phyloP scores from a whole-genome alignment of 192 early-diverging fungal genomes.

The Chytriomyces sp. region DNA sequence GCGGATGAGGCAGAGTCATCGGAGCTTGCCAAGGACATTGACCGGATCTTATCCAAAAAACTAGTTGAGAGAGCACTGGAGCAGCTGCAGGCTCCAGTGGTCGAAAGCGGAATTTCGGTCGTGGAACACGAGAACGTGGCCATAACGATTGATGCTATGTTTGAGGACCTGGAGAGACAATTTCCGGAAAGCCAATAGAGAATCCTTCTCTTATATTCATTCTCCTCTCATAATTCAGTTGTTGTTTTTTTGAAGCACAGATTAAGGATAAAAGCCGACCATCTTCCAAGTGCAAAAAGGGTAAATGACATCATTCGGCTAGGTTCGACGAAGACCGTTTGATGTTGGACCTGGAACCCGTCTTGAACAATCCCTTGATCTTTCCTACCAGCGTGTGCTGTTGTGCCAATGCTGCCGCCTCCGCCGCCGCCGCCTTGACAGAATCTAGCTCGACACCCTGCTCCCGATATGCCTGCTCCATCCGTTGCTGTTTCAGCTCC shows the following conservation, averaged over 20 bases:
- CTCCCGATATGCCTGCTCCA: slow-evolving; percentile 29
- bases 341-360: not conserved
- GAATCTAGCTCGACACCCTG: slow-evolving; percentile 31
- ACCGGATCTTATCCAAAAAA: not conserved
- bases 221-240: not conserved
- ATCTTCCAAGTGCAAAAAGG: no score
- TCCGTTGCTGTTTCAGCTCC: slow-evolving; percentile 28
- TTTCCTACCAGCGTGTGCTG: slow-evolving; percentile 16
- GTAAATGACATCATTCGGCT: no score
- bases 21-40: not conserved
- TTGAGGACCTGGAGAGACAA: not conserved
- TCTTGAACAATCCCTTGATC: slow-evolving; percentile 10
- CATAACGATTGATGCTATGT: slow-evolving; percentile 5
- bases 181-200: not conserved
- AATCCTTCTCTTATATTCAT: no score
- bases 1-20: no score
- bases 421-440: slow-evolving; percentile 27
- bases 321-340: not conserved
- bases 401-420: slow-evolving; percentile 17
- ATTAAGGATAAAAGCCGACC: no score
- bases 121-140: not conserved
- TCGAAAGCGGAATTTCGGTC: not conserved
- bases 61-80: not conserved
- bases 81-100: not conserved
- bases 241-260: not conserved